Conservation (phyloP, 169 alveolate species). For the Eimeria sp. region DNA sequence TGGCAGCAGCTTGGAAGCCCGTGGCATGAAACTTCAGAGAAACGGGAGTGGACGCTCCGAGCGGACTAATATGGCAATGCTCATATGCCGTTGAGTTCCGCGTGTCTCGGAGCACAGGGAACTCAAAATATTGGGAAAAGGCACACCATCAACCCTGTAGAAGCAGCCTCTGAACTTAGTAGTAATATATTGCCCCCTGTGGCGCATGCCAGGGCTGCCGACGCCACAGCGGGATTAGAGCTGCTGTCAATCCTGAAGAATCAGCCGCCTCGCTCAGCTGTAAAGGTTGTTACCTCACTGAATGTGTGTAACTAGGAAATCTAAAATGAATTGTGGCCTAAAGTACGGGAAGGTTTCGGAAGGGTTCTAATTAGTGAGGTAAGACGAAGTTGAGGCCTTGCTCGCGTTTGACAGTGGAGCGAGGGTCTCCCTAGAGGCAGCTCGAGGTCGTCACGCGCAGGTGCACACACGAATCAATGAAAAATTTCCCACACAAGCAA, state of each 20-base stretch:
- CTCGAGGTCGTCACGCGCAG: background rate
- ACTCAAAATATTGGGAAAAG: background rate
- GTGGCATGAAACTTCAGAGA: background rate
- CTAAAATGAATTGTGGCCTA: background rate
- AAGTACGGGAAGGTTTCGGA: background rate
- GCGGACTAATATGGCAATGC: background rate
- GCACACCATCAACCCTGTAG: background rate
- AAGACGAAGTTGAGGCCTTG: background rate
- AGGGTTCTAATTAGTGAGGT: background rate
- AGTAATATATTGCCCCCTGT: background rate
- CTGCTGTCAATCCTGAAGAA: background rate
- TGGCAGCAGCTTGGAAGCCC: background rate
- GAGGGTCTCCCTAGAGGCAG: background rate
- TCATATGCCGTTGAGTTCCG: background rate
- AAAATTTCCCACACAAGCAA: background rate
- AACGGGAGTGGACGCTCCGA: too few relatives aligned
- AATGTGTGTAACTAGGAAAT: background rate
- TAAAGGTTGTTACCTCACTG: background rate
- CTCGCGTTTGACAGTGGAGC: background rate
- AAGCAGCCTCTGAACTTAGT: background rate
- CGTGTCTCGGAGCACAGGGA: background rate
- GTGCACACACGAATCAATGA: background rate
- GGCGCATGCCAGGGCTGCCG: slow-evolving; percentile 31
- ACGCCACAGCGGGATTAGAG: background rate
- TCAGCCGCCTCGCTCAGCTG: background rate